Conservation (phyloP, 495 filamentous ascomycete species). For the Cladorrhinum samala region DNA sequence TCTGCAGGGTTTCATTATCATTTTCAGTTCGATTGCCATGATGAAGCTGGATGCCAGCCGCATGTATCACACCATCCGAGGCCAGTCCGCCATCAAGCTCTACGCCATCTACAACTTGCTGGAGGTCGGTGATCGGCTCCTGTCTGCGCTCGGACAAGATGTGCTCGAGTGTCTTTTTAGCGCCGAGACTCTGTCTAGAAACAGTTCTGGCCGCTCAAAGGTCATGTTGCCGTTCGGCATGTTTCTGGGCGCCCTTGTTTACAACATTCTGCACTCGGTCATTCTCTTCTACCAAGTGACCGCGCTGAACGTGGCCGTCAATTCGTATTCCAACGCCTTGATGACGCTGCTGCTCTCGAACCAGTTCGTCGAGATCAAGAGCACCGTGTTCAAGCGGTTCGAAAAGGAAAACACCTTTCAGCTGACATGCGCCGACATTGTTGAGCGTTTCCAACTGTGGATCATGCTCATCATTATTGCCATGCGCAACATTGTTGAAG, state of each 20-base stretch:
- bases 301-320: constrained; percentile 94
- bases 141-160: constrained; percentile 90
- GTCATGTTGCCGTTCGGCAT: constrained; percentile 85
- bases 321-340: constrained; percentile 95
- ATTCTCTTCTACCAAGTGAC: constrained; percentile 95
- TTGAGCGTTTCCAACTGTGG: constrained; percentile 97
- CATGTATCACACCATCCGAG: constrained; percentile 97
- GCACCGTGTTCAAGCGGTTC: constrained; percentile 93
- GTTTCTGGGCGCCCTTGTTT: constrained; percentile 78
- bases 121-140: constrained; percentile 79
- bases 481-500: constrained; percentile 89
- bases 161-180: constrained; percentile 95
- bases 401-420: constrained; percentile 98
- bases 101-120: constrained; percentile 98
- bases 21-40: constrained; percentile 73
- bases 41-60: constrained; percentile 93
- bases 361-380: constrained; percentile 98
- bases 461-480: constrained; percentile 95
- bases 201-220: constrained; percentile 84
- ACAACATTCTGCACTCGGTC: constrained; percentile 80
- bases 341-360: constrained; percentile 88
- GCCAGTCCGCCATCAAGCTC: constrained; percentile 93
- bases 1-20: constrained; percentile 78
- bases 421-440: constrained; percentile 90
- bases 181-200: constrained; percentile 80